phyloP scores from a whole-genome alignment of 768 basidiomycete genomes.

The Cytidiella melzeri region DNA sequence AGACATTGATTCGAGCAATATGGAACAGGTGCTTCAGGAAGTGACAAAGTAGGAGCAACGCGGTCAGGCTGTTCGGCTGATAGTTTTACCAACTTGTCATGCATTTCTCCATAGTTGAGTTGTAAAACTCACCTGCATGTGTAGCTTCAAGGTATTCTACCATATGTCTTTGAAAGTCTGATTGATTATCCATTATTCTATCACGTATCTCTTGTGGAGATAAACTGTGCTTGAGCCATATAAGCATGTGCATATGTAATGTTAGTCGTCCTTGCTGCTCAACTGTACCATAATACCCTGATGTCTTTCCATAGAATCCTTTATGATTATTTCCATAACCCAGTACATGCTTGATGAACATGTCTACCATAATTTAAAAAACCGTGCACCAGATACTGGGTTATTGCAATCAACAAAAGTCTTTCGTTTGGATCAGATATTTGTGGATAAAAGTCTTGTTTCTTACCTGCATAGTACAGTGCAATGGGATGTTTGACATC shows the following conservation, averaged over 20 bases:
- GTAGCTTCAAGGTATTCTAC: slow-evolving; percentile 26
- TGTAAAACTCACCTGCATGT: slow-evolving; percentile 28
- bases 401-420: slow-evolving; percentile 14
- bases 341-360: slow-evolving; percentile 23
- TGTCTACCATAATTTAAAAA: slow-evolving; percentile 28
- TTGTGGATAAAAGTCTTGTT: slow-evolving; percentile 7
- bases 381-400: slow-evolving; percentile 27
- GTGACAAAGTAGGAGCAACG: background rate
- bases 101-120: slow-evolving; percentile 18
- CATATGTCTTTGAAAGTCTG: slow-evolving; percentile 20
- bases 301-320: slow-evolving; percentile 8
- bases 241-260: slow-evolving; percentile 15
- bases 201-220: slow-evolving; percentile 30
- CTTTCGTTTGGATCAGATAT: background rate
- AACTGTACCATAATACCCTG: slow-evolving; percentile 11
- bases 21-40: background rate
- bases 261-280: slow-evolving; percentile 11
- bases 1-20: background rate
- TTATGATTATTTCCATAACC: slow-evolving; percentile 12
- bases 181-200: slow-evolving; percentile 17
- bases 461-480: slow-evolving; percentile 27
- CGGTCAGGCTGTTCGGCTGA: background rate
- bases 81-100: background rate
- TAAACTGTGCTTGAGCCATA: slow-evolving; percentile 11
- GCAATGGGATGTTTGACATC: slow-evolving; percentile 29